Evolutionary conservation across 2,329 filamentous ascomycete species (phyloP).

Genomic region (Ilyonectria destructans): DNA sequence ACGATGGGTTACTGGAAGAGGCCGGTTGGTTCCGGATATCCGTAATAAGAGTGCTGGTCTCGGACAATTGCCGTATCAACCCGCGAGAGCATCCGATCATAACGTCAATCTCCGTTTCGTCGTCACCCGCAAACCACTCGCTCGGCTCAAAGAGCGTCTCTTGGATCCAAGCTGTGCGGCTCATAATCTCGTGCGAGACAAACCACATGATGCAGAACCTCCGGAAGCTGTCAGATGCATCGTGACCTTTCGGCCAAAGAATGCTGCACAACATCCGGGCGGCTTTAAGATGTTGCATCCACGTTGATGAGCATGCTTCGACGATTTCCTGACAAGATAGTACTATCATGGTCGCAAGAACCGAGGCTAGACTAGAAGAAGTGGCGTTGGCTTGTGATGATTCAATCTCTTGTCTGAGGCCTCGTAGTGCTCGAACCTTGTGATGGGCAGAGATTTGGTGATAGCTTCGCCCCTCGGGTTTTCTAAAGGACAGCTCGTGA

Average conservation of each 20-base stretch:
- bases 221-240: constrained; percentile 16
- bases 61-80: constrained; percentile 25
- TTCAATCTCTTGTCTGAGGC: constrained; percentile 21
- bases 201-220: constrained; percentile 31
- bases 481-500: constrained; percentile 12
- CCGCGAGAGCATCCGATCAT: constrained; percentile 28
- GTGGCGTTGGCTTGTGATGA: constrained; percentile 8
- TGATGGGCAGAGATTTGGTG: constrained; percentile 20
- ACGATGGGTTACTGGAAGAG: background rate
- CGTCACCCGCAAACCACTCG: constrained; percentile 30
- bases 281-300: constrained; percentile 24
- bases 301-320: constrained; percentile 16
- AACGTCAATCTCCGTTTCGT: constrained; percentile 23
- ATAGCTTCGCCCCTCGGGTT: constrained; percentile 8
- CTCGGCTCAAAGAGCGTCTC: constrained; percentile 26
- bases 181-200: constrained; percentile 30
- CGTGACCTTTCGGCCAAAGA: constrained; percentile 16
- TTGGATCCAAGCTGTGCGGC: constrained; percentile 26
- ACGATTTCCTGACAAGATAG: constrained; percentile 28
- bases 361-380: constrained; percentile 15
- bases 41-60: constrained; percentile 22
- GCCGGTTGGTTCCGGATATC: constrained; percentile 6
- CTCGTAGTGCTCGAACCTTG: constrained; percentile 16
- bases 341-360: constrained; percentile 23
- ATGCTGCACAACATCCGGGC: constrained; percentile 28